Evolutionary conservation across 179 eudicot genomes (phyloP).

Genomic region (Kewa caespitosa): DNA sequence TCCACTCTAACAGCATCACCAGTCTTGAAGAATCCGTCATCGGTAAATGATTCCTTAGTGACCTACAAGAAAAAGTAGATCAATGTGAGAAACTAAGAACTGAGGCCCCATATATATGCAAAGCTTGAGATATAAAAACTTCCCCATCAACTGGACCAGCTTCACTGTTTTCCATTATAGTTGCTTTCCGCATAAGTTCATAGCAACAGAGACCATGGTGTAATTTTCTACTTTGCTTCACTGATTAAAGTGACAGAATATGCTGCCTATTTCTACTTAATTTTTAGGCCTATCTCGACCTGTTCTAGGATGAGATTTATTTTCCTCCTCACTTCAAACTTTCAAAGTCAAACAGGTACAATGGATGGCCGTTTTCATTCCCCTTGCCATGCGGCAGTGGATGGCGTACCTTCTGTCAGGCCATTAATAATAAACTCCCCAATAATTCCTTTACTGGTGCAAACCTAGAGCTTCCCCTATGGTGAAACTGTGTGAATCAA

Average conservation of each 20-base stretch:
- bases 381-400: not conserved
- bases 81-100: not conserved
- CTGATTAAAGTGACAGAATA: no score
- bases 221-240: no score
- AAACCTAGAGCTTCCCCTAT: not conserved
- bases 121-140: not conserved
- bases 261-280: no score
- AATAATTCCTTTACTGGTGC: not conserved
- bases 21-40: constrained; percentile 89
- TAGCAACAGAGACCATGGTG: not conserved
- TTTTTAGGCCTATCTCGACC: not conserved
- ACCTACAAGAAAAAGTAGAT: constrained; percentile 47
- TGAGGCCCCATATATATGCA: not conserved
- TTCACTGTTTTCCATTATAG: not conserved
- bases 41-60: constrained; percentile 77
- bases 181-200: not conserved
- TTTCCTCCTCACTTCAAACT: not conserved
- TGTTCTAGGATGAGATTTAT: not conserved
- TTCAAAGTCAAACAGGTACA: no score
- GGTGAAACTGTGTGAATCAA: not conserved
- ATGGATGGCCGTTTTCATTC: no score
- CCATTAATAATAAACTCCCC: not conserved
- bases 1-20: constrained; percentile 88
- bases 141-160: not conserved
- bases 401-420: not conserved